These are phyloP conservation scores for Boletellus sp. DNA, from an alignment of 1,284 basidiomycete genomes.

Conservation along the genomic window DNA sequence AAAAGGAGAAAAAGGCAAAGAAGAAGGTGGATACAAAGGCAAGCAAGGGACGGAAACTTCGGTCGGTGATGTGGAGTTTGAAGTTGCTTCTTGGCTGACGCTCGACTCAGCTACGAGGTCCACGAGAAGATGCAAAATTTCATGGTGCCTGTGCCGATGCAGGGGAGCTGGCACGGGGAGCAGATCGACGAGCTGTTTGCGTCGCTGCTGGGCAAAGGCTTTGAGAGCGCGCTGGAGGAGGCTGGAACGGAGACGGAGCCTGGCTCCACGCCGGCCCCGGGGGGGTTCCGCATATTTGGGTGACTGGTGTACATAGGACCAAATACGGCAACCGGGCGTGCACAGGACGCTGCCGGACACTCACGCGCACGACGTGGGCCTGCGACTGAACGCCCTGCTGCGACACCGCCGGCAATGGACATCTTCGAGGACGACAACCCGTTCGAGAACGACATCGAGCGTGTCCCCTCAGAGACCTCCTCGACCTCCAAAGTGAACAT, in stretches of 20 bases:
- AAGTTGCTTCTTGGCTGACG: constrained; percentile 4
- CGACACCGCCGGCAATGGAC: constrained; percentile 45
- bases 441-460: constrained; percentile 64
- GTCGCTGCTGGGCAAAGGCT: constrained; percentile 75
- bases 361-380: not conserved
- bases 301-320: constrained; percentile 32
- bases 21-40: constrained; percentile 88
- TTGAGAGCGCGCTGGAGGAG: constrained; percentile 36
- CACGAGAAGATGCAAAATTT: constrained; percentile 94
- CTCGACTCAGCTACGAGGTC: constrained; percentile 68
- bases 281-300: constrained; percentile 58
- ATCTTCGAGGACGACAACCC: constrained; percentile 77
- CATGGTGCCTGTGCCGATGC: constrained; percentile 80
- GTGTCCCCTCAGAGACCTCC: constrained; percentile 59
- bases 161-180: constrained; percentile 82
- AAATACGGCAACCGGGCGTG: constrained; percentile 26
- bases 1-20: constrained; percentile 70
- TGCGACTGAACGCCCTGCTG: not conserved
- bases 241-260: constrained; percentile 26
- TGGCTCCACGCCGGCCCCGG: constrained; percentile 21
- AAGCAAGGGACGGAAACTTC: constrained; percentile 86
- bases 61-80: constrained; percentile 42
- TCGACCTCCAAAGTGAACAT: constrained; percentile 60
- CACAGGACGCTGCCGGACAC: constrained; percentile 4
- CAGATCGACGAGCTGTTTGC: constrained; percentile 91